These are phyloP conservation scores for Boletus rubropictus DNA, from an alignment of 768 basidiomycete genomes.

Conservation along the genomic window DNA sequence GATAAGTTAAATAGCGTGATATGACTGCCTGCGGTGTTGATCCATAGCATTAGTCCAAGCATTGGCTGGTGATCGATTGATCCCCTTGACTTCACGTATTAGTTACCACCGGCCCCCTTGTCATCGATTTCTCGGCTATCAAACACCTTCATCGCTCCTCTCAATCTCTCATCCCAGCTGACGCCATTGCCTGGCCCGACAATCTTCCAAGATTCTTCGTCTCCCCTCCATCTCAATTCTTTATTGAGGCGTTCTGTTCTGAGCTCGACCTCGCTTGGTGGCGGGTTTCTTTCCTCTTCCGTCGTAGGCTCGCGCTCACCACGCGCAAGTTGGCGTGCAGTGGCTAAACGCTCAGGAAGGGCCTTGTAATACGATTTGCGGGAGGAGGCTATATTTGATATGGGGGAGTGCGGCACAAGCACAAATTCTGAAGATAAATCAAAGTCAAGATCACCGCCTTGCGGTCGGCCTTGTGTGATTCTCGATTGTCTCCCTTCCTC, in stretches of 20 bases:
- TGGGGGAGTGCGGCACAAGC: constrained; percentile 60
- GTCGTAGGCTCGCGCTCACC: constrained; percentile 80
- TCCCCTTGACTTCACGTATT: neutral
- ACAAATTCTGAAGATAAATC: constrained; percentile 59
- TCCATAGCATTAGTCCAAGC: neutral
- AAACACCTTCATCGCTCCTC: constrained; percentile 56
- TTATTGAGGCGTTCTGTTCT: constrained; percentile 84
- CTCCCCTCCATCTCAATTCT: constrained; percentile 79
- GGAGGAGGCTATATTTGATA: constrained; percentile 57
- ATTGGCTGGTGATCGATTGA: neutral
- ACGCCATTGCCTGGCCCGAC: constrained; percentile 58
- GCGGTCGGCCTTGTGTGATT: constrained; percentile 2
- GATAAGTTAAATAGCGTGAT: constrained; percentile 1
- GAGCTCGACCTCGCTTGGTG: constrained; percentile 84
- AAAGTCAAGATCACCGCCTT: constrained; percentile 68
- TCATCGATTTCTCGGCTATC: constrained; percentile 32
- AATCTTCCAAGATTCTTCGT: constrained; percentile 75
- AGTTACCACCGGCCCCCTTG: neutral
- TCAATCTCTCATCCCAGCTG: constrained; percentile 75
- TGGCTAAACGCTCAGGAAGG: constrained; percentile 59
- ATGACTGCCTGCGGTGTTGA: too few species aligned
- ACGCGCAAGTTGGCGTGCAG: constrained; percentile 69
- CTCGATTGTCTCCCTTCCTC: constrained; percentile 8
- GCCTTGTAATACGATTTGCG: constrained; percentile 73
- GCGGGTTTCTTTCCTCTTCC: constrained; percentile 71